phyloP scores from a whole-genome alignment of 441 rosid species.

The Aleurites moluccanus region DNA sequence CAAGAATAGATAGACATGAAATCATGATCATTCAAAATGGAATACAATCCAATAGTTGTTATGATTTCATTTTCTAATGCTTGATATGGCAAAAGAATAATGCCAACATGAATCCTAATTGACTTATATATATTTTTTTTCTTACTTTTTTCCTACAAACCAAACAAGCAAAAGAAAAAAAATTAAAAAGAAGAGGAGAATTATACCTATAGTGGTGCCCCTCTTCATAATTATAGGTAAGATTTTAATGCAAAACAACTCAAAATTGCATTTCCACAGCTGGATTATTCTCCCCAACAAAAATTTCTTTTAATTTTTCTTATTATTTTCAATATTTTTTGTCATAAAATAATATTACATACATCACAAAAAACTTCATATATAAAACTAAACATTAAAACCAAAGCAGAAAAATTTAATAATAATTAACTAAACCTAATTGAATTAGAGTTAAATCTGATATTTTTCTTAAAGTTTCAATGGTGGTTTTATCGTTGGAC shows the following conservation, averaged over 20 bases:
- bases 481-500: too few relatives aligned
- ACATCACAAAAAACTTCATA: too few relatives aligned
- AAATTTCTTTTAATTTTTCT: background rate
- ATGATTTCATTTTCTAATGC: conserved; percentile 9
- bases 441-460: too few relatives aligned
- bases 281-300: conserved; percentile 17
- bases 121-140: background rate
- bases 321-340: background rate
- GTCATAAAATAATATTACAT: too few relatives aligned
- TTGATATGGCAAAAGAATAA: background rate
- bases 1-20: background rate
- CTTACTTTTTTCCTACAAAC: background rate
- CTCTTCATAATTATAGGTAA: conserved; percentile 6
- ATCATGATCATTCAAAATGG: background rate
- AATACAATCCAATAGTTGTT: conserved; percentile 10
- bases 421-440: too few relatives aligned
- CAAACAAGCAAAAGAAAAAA: background rate
- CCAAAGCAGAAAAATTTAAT: too few relatives aligned
- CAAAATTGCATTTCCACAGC: conserved; percentile 7
- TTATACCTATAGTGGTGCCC: conserved; percentile 13
- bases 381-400: too few relatives aligned
- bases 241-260: conserved; percentile 20
- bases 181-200: background rate
- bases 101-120: background rate
- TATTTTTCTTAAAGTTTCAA: too few relatives aligned